Evolutionary conservation across 164 flowering plant species (phyloP), one percentile per base, ranked within the genome.

Genomic region (Stephania japonica): DNA sequence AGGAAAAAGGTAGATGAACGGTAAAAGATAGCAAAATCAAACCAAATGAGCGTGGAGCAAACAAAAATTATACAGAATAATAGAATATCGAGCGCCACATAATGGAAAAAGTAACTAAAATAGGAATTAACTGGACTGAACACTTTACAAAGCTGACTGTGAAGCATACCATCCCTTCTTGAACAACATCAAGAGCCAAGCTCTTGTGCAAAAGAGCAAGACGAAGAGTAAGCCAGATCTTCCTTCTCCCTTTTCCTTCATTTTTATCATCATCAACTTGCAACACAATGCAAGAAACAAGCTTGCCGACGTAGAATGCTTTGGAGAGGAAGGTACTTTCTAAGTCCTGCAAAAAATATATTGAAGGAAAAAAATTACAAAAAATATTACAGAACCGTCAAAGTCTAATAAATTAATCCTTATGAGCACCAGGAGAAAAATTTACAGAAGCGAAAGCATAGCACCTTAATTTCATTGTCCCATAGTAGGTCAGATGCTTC

Each of bases 221-320:
- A 23, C 91, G 91, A 78, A 93, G 78, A 42, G 99, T 91, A 74
- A 96, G 97, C 97, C 97, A 90, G 25, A 96, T 88, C 81, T 84
- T 96, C 65, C 84, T 72, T 69, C 83, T 91, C 70, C 87, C 90
- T 72, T 74, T 83, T 49, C 69, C 78, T 75, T 87, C 97, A 73
- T 79, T 87, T 70, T 89, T 89, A 69, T 92, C 98, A 64, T 88
- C 94, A 75, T 90, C 98, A 67, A 93, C 77, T 77, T 86, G 86
- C 80, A 89, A 69, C n/a, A 96, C 97, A 53, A 87, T 70, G 77
- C 97, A 91, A 72, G 98, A 78, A 71, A 96, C 97, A 69, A 96
- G 88, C 85, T 96, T 94, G 43, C 98, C 97, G 69, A 83, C 82
- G 42, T 77, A 73, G 77, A 87, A 96, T 53, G 84, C 65, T 72